Conservation (phyloP, 2,329 filamentous ascomycete genomes). For the Chaetomiaceae sp. region DNA sequence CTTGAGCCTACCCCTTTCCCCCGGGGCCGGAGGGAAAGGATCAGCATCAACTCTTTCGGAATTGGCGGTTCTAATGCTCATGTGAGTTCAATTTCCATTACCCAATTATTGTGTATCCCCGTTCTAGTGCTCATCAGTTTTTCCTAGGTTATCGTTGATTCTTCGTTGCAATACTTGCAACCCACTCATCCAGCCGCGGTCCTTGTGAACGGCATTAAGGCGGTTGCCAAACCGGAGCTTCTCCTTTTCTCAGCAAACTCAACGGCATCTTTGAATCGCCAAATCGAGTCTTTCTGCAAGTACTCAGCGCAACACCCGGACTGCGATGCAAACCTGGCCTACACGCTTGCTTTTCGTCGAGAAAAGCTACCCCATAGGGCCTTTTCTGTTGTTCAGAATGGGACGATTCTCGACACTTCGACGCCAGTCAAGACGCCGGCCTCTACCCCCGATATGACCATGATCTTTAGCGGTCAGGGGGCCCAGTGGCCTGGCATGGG, state of each 20-base stretch:
- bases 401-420: not conserved
- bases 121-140: not conserved
- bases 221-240: conserved; percentile 27
- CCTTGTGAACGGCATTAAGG: conserved; percentile 22
- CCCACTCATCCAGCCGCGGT: conserved; percentile 21
- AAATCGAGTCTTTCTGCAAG: conserved; percentile 23
- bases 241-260: conserved; percentile 40
- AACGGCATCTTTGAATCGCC: conserved; percentile 29
- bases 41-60: conserved; percentile 45
- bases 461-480: conserved; percentile 39
- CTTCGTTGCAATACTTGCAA: conserved; percentile 25
- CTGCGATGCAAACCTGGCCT: conserved; percentile 40
- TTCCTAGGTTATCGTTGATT: not conserved
- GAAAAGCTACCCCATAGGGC: conserved; percentile 40
- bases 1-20: conserved; percentile 34
- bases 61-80: conserved; percentile 38
- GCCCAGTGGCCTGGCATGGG: conserved; percentile 34
- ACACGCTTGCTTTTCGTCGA: conserved; percentile 42
- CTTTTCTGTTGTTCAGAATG: conserved; percentile 34
- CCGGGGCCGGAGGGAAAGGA: conserved; percentile 38
- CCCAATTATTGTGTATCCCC: no score
- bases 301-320: conserved; percentile 33
- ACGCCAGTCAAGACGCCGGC: not conserved
- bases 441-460: conserved; percentile 26
- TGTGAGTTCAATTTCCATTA: no score